Evolutionary conservation across 2,329 filamentous ascomycete genomes (phyloP), one percentile per base, ranked within the genome.

Genomic region (Colletotrichum sp.): DNA sequence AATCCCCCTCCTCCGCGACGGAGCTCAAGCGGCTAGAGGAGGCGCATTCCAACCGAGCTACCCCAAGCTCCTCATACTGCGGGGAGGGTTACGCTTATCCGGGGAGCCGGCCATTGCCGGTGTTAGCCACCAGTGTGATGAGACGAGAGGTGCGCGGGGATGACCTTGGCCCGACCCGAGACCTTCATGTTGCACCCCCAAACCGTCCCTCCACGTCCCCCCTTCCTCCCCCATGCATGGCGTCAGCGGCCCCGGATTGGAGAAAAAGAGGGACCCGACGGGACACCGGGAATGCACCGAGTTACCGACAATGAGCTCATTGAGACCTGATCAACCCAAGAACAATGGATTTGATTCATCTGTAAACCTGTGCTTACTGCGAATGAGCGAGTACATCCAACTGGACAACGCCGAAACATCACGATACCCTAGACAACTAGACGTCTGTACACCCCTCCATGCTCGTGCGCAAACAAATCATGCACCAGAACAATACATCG

Each of bases 51-150:
- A 72, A 47, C 66, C 63, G 68, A 57, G 64, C 64, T 67, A 29
- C 33, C 34, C 57, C 34, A 61, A 51, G 55, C 38, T 70, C 55
- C 67, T 54, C 33, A 33, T 8, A 57, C 55, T 66, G 65, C 24
- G 67, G 63, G 69, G 59, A 54, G 55, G 8, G 43, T 57, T 31
- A 43, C 55, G 51, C 74, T 74, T 72, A 78, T 70, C 77, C 77
- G 76, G 76, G 76, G 77, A 82, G 82, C 82, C 82, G 81, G 76
- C 77, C 81, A 83, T 83, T 83, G 82, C 82, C 82, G 81, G 74
- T 69, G 70, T 70, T 78, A 77, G 75, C 79, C 77, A 79, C 62
- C 24, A 15, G 54, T 27, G 24, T 61, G 29, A 54, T 27, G 43
- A 51, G n/a, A 51, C 43, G n/a, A 21, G 43, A 51, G 43, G 58